Percentiles rank a stretch among this genome's conserved stretches.
These are phyloP conservation scores for Russula ochroleuca DNA, from an alignment of 768 basidiomycete genomes.

Conservation along the genomic window DNA sequence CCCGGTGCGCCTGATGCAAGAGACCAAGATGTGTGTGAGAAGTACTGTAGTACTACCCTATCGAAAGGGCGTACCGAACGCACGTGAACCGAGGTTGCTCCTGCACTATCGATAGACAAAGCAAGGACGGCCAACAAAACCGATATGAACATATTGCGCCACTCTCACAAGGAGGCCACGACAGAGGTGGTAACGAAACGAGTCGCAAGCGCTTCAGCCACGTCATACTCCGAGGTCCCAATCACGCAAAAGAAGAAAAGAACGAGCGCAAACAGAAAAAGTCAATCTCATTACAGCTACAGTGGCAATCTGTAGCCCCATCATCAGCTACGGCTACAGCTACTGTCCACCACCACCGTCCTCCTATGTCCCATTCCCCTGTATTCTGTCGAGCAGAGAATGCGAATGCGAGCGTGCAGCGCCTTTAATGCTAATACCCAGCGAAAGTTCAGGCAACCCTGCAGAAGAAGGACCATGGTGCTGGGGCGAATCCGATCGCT, in stretches of 20 bases:
- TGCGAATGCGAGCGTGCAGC: constrained; percentile 20
- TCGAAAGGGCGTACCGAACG: background rate
- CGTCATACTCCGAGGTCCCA: background rate
- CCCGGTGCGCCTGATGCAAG: background rate
- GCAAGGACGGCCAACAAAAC: background rate
- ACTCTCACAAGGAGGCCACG: background rate
- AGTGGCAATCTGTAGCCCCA: background rate
- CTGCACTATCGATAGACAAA: background rate
- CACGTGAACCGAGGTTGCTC: background rate
- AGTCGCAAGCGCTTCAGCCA: constrained; percentile 1
- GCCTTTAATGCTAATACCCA: constrained; percentile 25
- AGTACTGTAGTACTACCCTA: too few relatives aligned
- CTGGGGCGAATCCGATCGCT: background rate
- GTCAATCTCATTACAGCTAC: background rate
- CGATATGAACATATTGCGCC: background rate
- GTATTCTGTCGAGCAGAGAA: constrained; percentile 25
- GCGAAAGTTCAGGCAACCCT: background rate
- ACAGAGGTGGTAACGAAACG: background rate
- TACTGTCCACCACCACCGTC: background rate
- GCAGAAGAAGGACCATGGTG: background rate
- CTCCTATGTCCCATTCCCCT: constrained; percentile 13
- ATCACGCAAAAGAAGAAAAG: background rate
- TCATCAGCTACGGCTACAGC: too few relatives aligned
- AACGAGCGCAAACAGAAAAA: background rate
- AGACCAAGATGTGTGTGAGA: background rate